Conservation (phyloP, 2,329 filamentous ascomycete species). For the Colletotrichum tropicale region DNA sequence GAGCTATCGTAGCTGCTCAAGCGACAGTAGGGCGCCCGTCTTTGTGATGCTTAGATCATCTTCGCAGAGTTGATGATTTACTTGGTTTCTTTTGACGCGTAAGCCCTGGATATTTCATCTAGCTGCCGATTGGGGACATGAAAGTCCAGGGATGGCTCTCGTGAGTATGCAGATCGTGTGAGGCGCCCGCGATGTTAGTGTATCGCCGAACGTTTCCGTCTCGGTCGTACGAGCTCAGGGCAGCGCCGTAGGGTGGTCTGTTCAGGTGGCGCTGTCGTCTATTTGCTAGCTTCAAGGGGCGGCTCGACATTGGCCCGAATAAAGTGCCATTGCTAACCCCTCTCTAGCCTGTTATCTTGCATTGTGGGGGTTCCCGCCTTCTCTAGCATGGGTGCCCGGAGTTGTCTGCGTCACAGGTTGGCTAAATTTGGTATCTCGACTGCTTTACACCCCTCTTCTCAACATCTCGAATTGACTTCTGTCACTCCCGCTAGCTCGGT, state of each 20-base stretch:
- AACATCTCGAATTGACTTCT: not conserved
- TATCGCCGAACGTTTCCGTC: not conserved
- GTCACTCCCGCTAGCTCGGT: not conserved
- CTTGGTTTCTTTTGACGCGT: not conserved
- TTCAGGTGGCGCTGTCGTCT: not conserved
- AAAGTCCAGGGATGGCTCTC: not conserved
- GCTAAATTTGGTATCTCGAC: not conserved
- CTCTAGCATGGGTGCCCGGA: not conserved
- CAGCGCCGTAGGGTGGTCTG: not conserved
- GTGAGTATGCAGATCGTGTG: not conserved
- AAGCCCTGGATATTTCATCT: not conserved
- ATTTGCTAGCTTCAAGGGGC: not conserved
- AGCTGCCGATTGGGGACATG: not conserved
- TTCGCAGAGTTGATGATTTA: not conserved
- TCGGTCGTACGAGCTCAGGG: not conserved
- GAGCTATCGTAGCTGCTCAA: not conserved
- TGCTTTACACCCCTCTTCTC: not conserved
- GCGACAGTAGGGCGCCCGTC: not conserved
- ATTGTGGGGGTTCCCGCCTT: not conserved
- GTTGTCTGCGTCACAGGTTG: not conserved
- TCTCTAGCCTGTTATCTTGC: not conserved
- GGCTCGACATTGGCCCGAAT: not conserved
- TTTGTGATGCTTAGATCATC: not conserved
- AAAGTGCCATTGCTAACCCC: not conserved
- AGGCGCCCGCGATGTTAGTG: not conserved